Conservation (phyloP, 495 filamentous ascomycete genomes). For the Elaphomyces granulatus region DNA sequence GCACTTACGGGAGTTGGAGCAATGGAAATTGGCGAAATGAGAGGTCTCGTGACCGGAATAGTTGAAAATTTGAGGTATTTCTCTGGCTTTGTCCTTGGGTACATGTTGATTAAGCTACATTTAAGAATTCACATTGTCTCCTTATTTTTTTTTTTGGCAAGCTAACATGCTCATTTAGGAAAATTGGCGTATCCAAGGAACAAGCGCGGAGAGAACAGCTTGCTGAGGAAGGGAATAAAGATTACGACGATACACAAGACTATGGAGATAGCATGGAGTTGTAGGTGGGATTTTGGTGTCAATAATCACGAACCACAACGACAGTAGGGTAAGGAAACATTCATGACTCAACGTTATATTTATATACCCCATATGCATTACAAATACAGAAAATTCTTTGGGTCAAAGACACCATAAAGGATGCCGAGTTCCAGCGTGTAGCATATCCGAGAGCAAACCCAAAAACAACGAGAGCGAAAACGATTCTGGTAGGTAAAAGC, state of each 20-base stretch:
- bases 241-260: slow-evolving; percentile 27
- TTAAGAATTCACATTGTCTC: too few relatives aligned
- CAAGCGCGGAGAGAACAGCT: slow-evolving; percentile 33
- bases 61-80: slow-evolving; percentile 67
- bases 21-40: slow-evolving; percentile 79
- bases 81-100: not conserved
- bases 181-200: slow-evolving; percentile 34
- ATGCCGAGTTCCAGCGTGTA: slow-evolving; percentile 1
- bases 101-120: too few relatives aligned
- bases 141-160: too few relatives aligned
- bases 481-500: too few relatives aligned
- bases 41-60: slow-evolving; percentile 71
- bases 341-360: not conserved
- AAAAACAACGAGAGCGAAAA: not conserved
- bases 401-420: slow-evolving; percentile 3
- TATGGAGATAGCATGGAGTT: slow-evolving; percentile 38
- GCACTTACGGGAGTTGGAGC: slow-evolving; percentile 73
- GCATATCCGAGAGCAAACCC: not conserved
- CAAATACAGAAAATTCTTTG: not conserved
- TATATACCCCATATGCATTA: slow-evolving; percentile 1
- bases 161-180: too few relatives aligned
- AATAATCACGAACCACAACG: too few relatives aligned
- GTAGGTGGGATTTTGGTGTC: too few relatives aligned
- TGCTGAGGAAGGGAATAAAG: slow-evolving; percentile 29
- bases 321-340: too few relatives aligned